These are phyloP conservation scores for Venturia oleaginea DNA, from an alignment of 2,329 filamentous ascomycete genomes.

Conservation along the genomic window DNA sequence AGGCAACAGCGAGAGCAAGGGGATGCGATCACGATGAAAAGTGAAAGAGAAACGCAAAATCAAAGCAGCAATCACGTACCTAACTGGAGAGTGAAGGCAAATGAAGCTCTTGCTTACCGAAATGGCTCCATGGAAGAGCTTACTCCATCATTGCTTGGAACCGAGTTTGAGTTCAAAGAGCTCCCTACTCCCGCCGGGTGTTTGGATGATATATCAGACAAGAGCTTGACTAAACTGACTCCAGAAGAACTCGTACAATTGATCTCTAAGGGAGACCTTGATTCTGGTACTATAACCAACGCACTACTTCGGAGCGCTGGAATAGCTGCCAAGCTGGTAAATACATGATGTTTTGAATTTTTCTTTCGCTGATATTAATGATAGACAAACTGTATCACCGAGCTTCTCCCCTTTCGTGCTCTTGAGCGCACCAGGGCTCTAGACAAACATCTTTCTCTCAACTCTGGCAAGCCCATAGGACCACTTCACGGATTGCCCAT, in stretches of 20 bases:
- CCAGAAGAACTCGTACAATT: constrained; percentile 33
- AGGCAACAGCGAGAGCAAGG: not conserved
- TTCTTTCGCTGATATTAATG: not conserved
- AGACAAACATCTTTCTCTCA: constrained; percentile 27
- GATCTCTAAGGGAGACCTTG: constrained; percentile 37
- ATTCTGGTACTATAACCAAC: constrained; percentile 36
- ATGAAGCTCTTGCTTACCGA: constrained; percentile 37
- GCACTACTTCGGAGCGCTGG: constrained; percentile 48
- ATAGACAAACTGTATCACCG: constrained; percentile 38
- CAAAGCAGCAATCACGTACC: not conserved
- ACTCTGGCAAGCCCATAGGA: constrained; percentile 30
- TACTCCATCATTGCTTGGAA: constrained; percentile 28
- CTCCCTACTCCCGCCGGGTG: constrained; percentile 26
- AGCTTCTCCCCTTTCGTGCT: constrained; percentile 33
- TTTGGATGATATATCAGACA: not conserved
- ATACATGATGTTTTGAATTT: not conserved
- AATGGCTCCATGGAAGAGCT: constrained; percentile 36
- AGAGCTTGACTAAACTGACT: constrained; percentile 35
- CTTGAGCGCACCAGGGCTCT: constrained; percentile 31
- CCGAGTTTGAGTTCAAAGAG: not conserved
- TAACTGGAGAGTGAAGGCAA: constrained; percentile 38
- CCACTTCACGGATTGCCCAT: constrained; percentile 45
- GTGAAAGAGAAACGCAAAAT: no score
- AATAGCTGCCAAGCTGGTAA: constrained; percentile 41
- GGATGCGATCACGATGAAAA: not conserved